A percentile compares a stretch with the other conserved stretches of the same genome.
phyloP scores from a whole-genome alignment of 768 basidiomycete genomes.

The Gyrodon lividus region DNA sequence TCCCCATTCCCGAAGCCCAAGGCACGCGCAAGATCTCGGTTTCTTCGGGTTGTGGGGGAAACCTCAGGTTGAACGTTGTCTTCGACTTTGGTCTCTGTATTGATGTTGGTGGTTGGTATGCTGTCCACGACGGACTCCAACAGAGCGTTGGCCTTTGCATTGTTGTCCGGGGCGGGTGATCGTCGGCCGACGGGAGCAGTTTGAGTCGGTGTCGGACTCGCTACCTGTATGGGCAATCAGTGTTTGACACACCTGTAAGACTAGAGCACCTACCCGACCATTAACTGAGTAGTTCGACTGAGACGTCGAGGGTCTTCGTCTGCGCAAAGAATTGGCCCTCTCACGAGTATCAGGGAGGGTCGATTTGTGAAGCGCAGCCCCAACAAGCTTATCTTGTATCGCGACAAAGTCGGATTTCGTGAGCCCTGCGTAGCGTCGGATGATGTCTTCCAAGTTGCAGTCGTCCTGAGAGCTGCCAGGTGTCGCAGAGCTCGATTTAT shows the following conservation, averaged over 20 bases:
- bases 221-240: conserved; percentile 41
- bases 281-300: conserved; percentile 70
- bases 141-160: conserved; percentile 61
- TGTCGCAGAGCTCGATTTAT: conserved; percentile 47
- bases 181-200: conserved; percentile 29
- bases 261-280: conserved; percentile 40
- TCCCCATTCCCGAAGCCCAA: conserved; percentile 59
- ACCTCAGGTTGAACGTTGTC: conserved; percentile 32
- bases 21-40: conserved; percentile 74
- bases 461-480: conserved; percentile 53
- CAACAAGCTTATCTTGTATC: conserved; percentile 78
- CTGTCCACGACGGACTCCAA: conserved; percentile 61
- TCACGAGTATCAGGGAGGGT: conserved; percentile 56
- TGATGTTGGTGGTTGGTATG: conserved; percentile 41
- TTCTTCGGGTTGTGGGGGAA: conserved; percentile 58
- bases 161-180: conserved; percentile 45
- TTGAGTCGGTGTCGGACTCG: conserved; percentile 50
- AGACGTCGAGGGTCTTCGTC: conserved; percentile 78
- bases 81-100: conserved; percentile 27
- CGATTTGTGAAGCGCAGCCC: conserved; percentile 56
- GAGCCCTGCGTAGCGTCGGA: conserved; percentile 65
- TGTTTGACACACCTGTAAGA: conserved; percentile 1
- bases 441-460: conserved; percentile 62
- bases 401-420: conserved; percentile 65
- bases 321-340: conserved; percentile 68